These are phyloP conservation scores for Cercospora sp. DNA, from an alignment of 2,329 filamentous ascomycete genomes.

Conservation along the genomic window DNA sequence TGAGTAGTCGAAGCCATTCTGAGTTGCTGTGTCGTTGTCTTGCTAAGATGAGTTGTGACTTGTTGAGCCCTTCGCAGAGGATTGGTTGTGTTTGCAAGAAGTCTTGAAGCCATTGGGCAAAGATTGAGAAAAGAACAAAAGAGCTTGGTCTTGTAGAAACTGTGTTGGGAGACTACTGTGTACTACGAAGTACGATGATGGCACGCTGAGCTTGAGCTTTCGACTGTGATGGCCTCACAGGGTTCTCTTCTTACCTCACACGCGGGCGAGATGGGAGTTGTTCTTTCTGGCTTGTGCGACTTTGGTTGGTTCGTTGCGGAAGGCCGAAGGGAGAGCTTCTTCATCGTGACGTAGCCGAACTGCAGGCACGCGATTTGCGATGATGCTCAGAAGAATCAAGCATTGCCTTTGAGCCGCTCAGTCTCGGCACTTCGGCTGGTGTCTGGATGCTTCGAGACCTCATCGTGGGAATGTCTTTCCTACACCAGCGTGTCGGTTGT, in stretches of 20 bases:
- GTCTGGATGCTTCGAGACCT: background rate
- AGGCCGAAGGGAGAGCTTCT: background rate
- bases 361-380: background rate
- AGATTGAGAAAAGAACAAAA: background rate
- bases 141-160: slow-evolving; percentile 1
- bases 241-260: background rate
- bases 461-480: background rate
- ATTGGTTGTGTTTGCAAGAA: slow-evolving; percentile 5
- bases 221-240: background rate
- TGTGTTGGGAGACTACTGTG: background rate
- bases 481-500: background rate
- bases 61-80: slow-evolving; percentile 21
- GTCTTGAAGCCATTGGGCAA: slow-evolving; percentile 10
- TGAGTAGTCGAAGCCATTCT: slow-evolving; percentile 37
- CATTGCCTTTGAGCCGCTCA: background rate
- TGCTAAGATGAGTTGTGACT: slow-evolving; percentile 21
- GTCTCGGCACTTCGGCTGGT: background rate
- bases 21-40: slow-evolving; percentile 22
- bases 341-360: background rate
- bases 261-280: background rate
- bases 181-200: background rate
- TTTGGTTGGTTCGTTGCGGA: background rate
- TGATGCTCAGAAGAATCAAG: background rate
- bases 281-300: background rate
- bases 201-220: background rate